Conservation (phyloP, 2,329 filamentous ascomycete species). For the Fusarium avenaceum region DNA sequence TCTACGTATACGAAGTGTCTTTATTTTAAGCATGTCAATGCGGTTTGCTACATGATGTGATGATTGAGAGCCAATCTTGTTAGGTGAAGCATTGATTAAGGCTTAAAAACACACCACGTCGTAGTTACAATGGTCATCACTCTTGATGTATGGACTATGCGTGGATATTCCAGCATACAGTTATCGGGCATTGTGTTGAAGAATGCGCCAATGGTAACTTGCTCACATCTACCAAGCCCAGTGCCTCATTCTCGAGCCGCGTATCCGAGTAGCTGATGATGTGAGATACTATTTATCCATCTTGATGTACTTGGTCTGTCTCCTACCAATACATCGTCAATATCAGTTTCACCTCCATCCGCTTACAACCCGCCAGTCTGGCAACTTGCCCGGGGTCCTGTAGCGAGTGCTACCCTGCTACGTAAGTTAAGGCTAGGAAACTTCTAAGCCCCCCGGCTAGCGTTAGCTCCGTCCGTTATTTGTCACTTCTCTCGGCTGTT, state of each 20-base stretch:
- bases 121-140: not conserved
- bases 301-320: not conserved
- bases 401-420: not conserved
- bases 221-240: not conserved
- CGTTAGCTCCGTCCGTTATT: constrained; percentile 16
- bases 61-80: constrained; percentile 1
- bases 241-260: not conserved
- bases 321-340: not conserved
- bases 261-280: constrained; percentile 13
- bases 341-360: not conserved
- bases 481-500: constrained; percentile 7
- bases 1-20: not conserved
- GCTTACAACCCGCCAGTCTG: constrained; percentile 9
- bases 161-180: not conserved
- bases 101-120: not conserved
- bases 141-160: not conserved
- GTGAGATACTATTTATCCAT: constrained; percentile 13
- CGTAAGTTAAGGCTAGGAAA: not conserved
- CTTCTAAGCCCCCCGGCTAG: constrained; percentile 40
- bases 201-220: not conserved
- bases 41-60: not conserved
- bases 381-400: not conserved
- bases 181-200: not conserved
- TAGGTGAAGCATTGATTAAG: not conserved
- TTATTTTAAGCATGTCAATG: not conserved